Conservation (phyloP, 192 early-diverging fungal genomes). For the Coemansia sp. region DNA sequence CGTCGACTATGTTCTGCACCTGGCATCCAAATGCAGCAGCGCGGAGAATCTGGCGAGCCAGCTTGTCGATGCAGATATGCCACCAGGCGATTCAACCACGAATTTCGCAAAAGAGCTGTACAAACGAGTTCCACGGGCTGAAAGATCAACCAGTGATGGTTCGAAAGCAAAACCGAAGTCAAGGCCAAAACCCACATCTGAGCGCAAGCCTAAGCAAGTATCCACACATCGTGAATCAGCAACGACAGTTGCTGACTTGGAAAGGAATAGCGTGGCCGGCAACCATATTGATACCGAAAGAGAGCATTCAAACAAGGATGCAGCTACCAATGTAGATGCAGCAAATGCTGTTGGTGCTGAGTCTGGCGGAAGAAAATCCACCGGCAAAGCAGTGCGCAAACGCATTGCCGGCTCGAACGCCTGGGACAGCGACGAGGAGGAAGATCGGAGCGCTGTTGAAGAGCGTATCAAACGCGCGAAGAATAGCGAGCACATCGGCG, state of each 20-base stretch:
- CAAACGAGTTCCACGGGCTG: constrained; percentile 57
- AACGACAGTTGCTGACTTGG: background rate
- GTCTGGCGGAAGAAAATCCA: no score
- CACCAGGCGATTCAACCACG: constrained; percentile 54
- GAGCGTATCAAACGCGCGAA: constrained; percentile 61
- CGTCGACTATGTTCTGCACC: constrained; percentile 48
- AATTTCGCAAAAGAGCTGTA: constrained; percentile 71
- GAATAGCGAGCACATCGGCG: constrained; percentile 23
- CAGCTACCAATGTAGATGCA: background rate
- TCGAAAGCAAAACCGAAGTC: constrained; percentile 1
- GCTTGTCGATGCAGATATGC: constrained; percentile 67
- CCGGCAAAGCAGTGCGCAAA: constrained; percentile 47
- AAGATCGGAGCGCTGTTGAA: constrained; percentile 59
- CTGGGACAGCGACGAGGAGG: constrained; percentile 64
- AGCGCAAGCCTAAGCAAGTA: background rate
- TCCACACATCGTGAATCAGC: no score
- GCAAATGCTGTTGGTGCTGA: background rate
- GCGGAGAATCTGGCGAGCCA: constrained; percentile 48
- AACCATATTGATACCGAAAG: no score
- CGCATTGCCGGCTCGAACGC: constrained; percentile 41
- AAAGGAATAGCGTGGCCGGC: background rate
- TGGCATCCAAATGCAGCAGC: constrained; percentile 31
- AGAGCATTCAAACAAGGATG: background rate
- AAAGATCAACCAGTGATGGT: background rate
- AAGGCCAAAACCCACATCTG: background rate